These are phyloP conservation scores for Rhynchospora tenuis DNA, from an alignment of 176 grass and related monocot genomes.

Conservation along the genomic window DNA sequence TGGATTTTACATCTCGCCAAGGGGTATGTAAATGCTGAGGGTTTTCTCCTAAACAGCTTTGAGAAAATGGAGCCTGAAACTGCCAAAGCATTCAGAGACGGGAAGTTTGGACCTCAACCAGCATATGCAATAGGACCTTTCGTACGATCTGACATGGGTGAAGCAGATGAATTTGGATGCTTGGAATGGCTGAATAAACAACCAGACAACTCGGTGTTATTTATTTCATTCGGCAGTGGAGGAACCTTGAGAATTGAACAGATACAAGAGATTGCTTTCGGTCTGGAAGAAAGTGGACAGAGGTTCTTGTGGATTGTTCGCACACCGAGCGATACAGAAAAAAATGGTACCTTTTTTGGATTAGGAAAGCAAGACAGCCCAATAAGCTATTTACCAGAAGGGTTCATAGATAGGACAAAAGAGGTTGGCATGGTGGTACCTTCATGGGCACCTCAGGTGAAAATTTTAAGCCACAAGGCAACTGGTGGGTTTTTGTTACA, in stretches of 20 bases:
- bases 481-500: conserved; percentile 37
- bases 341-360: conserved; percentile 16
- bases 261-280: conserved; percentile 38
- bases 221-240: conserved; percentile 63
- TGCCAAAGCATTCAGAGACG: background rate
- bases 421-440: conserved; percentile 34
- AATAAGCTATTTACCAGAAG: conserved; percentile 34
- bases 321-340: conserved; percentile 23
- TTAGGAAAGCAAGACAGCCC: conserved; percentile 15
- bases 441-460: conserved; percentile 58
- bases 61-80: conserved; percentile 42
- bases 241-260: conserved; percentile 39
- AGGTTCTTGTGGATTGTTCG: conserved; percentile 58
- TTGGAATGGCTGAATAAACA: conserved; percentile 54
- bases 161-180: conserved; percentile 25
- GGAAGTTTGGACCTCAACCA: conserved; percentile 25
- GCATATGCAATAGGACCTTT: conserved; percentile 42
- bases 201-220: conserved; percentile 32
- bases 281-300: conserved; percentile 49
- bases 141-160: background rate
- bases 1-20: background rate
- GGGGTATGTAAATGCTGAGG: conserved; percentile 26
- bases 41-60: conserved; percentile 41
- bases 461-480: conserved; percentile 44
- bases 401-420: conserved; percentile 42